Percentiles rank a stretch among this genome's conserved stretches.
These are phyloP conservation scores for Eleusine coracana DNA, from an alignment of 176 grass and related monocot species.

Conservation along the genomic window DNA sequence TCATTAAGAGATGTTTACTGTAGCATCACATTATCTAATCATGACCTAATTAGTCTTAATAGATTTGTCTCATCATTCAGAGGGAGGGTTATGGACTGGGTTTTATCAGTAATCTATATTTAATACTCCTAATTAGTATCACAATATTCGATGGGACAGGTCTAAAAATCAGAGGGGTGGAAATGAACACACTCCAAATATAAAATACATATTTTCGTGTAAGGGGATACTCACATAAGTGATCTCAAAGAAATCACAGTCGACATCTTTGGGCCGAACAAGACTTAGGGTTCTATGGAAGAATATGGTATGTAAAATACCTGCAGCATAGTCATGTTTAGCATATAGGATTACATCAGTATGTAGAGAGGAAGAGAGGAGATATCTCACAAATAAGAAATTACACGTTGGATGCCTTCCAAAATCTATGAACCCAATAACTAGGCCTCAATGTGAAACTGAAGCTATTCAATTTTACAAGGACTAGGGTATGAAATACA, in stretches of 20 bases:
- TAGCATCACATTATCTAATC: too few species aligned
- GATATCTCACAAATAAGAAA: neutral
- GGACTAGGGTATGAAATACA: neutral
- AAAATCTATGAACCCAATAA: neutral
- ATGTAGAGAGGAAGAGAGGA: neutral
- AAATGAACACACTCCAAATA: too few species aligned
- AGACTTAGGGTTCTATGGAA: conserved; percentile 92
- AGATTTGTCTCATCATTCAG: too few species aligned
- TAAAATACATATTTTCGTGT: conserved; percentile 4
- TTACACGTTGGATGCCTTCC: neutral
- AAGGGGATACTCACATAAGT: conserved; percentile 59
- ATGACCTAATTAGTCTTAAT: too few species aligned
- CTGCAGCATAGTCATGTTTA: conserved; percentile 48
- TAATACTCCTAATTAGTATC: too few species aligned
- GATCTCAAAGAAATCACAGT: conserved; percentile 78
- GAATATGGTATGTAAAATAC: conserved; percentile 89
- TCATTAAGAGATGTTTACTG: too few species aligned
- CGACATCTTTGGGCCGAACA: conserved; percentile 88
- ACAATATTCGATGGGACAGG: too few species aligned
- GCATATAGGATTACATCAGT: neutral
- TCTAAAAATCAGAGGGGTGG: too few species aligned
- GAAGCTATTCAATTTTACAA: neutral
- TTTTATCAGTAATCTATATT: too few species aligned
- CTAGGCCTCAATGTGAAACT: neutral
- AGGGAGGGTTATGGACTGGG: too few species aligned